phyloP scores from a whole-genome alignment of 345 rosid species.

The Salix koriyanagi region DNA sequence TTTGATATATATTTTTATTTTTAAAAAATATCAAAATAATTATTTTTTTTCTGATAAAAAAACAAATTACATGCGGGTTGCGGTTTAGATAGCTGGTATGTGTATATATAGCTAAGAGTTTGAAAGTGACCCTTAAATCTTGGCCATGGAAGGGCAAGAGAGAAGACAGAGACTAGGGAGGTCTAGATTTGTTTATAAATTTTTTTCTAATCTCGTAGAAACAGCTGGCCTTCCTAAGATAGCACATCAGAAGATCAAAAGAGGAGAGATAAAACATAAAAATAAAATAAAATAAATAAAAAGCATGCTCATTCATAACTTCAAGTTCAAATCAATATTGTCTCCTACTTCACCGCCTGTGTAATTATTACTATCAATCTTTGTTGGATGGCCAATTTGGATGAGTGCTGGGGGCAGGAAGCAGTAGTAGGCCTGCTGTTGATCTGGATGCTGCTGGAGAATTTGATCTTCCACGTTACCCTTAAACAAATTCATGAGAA shows the following conservation, averaged over 20 bases:
- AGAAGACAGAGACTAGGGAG: neutral
- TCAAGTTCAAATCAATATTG: constrained; percentile 50
- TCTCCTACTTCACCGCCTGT: constrained; percentile 32
- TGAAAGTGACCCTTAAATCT: no score
- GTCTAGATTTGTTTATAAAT: neutral
- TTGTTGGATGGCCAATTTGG: constrained; percentile 20
- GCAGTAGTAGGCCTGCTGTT: constrained; percentile 25
- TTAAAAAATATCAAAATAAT: no score
- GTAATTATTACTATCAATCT: constrained; percentile 1
- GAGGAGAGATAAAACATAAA: neutral
- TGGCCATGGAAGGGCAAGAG: neutral
- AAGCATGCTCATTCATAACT: constrained; percentile 18
- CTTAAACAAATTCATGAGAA: constrained; percentile 10
- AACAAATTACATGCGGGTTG: no score
- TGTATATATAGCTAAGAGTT: no score
- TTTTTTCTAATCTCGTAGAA: neutral
- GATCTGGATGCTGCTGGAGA: constrained; percentile 8
- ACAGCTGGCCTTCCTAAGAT: neutral
- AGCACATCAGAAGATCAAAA: neutral
- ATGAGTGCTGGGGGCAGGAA: constrained; percentile 36
- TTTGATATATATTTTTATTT: no score
- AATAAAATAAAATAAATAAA: no score
- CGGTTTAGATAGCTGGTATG: no score
- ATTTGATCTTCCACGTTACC: constrained; percentile 27
- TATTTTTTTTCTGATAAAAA: no score